Percentiles rank a stretch among this genome's conserved stretches.
Conservation (phyloP, 1,284 basidiomycete genomes). For the Ustilago bromivora region DNA sequence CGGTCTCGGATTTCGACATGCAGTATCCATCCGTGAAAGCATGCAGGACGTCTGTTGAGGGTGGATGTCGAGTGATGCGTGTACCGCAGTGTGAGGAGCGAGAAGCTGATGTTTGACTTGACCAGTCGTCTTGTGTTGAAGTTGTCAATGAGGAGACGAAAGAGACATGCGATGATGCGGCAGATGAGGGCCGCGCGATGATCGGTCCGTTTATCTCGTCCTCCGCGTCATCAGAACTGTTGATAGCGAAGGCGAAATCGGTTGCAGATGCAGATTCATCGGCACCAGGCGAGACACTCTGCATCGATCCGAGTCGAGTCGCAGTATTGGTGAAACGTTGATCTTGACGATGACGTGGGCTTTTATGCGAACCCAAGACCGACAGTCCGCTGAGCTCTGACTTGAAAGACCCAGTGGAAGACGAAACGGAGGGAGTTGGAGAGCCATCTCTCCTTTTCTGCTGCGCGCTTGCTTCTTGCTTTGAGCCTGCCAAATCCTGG, state of each 20-base stretch:
- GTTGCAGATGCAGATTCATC: neutral
- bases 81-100: slow-evolving; percentile 15
- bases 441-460: slow-evolving; percentile 15
- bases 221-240: neutral
- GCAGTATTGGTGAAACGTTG: slow-evolving; percentile 9
- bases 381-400: slow-evolving; percentile 30
- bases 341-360: slow-evolving; percentile 24
- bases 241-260: neutral
- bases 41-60: slow-evolving; percentile 7
- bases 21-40: neutral
- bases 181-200: slow-evolving; percentile 38
- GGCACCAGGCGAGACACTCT: slow-evolving; percentile 18
- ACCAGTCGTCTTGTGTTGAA: slow-evolving; percentile 31
- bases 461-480: slow-evolving; percentile 1
- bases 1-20: neutral
- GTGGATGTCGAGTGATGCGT: slow-evolving; percentile 22
- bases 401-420: slow-evolving; percentile 31
- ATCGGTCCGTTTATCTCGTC: slow-evolving; percentile 30
- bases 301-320: slow-evolving; percentile 3
- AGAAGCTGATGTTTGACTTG: slow-evolving; percentile 23
- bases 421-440: slow-evolving; percentile 28
- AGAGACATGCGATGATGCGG: slow-evolving; percentile 33
- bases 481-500: slow-evolving; percentile 10
- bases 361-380: slow-evolving; percentile 23
- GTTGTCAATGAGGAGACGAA: slow-evolving; percentile 30